Percentiles rank a stretch among this genome's conserved stretches.
phyloP scores from a whole-genome alignment of 768 basidiomycete species.

The Hericium erinaceus region DNA sequence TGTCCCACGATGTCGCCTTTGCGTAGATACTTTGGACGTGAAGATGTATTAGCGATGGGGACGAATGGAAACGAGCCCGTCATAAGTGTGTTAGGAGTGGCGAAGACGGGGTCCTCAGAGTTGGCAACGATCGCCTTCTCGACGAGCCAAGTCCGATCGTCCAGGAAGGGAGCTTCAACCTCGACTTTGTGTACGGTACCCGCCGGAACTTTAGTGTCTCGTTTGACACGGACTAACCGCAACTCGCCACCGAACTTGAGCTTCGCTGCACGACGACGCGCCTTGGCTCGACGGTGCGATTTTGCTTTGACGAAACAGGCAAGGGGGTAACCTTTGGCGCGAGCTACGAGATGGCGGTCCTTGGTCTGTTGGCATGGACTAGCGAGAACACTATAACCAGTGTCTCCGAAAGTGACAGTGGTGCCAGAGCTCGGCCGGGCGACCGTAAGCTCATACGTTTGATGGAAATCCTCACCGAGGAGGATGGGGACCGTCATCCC shows the following conservation, averaged over 20 bases:
- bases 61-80: no score
- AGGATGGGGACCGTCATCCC: no score
- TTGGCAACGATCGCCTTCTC: no score
- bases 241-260: neutral
- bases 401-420: no score
- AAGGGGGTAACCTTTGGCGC: neutral
- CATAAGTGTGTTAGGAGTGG: no score
- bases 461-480: no score
- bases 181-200: neutral
- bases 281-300: neutral
- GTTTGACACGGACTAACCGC: neutral
- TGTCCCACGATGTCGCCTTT: no score
- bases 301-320: neutral
- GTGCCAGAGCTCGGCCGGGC: slow-evolving; percentile 1
- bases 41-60: no score
- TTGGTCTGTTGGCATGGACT: neutral
- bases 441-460: slow-evolving; percentile 23
- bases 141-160: no score
- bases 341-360: slow-evolving; percentile 11
- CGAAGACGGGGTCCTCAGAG: no score
- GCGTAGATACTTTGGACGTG: no score
- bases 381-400: no score
- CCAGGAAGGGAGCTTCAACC: neutral
- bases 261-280: neutral
- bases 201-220: slow-evolving; percentile 1